Conservation (phyloP, 331 rosid species). For the Stylosanthes scabra region DNA sequence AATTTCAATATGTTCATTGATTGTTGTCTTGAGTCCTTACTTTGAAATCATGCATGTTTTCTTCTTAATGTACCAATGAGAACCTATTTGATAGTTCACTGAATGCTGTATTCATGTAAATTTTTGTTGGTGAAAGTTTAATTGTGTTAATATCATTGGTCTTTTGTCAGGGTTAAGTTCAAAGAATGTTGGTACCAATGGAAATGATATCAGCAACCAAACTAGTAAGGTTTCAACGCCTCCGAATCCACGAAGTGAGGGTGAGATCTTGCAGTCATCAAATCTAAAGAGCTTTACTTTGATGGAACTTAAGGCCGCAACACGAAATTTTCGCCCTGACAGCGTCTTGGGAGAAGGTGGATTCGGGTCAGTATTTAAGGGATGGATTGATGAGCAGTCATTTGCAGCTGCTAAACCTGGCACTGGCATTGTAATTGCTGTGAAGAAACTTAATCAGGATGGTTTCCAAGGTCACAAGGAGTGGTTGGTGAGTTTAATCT, state of each 20-base stretch:
- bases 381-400: slow-evolving; percentile 88
- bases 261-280: slow-evolving; percentile 70
- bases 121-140: slow-evolving; percentile 7
- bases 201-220: slow-evolving; percentile 45
- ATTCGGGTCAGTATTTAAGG: slow-evolving; percentile 87
- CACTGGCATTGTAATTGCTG: slow-evolving; percentile 73
- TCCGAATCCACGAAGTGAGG: slow-evolving; percentile 63
- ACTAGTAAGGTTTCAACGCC: slow-evolving; percentile 62
- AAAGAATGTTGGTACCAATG: slow-evolving; percentile 46
- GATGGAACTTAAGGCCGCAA: slow-evolving; percentile 73
- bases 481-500: slow-evolving; percentile 81
- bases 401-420: slow-evolving; percentile 79
- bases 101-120: neutral
- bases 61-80: neutral
- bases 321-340: slow-evolving; percentile 86
- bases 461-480: slow-evolving; percentile 74
- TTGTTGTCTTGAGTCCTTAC: neutral
- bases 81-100: neutral
- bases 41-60: neutral
- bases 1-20: neutral
- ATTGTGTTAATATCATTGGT: slow-evolving; percentile 6
- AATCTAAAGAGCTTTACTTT: slow-evolving; percentile 74
- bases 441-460: slow-evolving; percentile 74
- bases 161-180: slow-evolving; percentile 49
- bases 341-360: slow-evolving; percentile 82